These are phyloP conservation scores for Lentinula lateritia DNA, from an alignment of 768 basidiomycete genomes.

Conservation along the genomic window DNA sequence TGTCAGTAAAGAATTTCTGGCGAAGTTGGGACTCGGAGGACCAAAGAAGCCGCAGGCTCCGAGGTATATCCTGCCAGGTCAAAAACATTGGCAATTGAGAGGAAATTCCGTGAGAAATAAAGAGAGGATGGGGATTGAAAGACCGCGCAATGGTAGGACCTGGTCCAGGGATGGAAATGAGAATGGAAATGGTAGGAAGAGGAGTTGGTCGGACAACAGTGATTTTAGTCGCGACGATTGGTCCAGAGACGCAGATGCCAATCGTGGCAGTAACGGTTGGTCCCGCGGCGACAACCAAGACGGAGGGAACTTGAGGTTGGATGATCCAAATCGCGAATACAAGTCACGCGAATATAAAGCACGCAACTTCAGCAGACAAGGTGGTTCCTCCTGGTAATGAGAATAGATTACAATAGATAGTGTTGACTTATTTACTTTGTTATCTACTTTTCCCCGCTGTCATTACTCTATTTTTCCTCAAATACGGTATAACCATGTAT, in stretches of 20 bases:
- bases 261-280: background rate
- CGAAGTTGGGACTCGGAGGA: conserved; percentile 25
- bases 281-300: background rate
- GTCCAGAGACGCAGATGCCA: background rate
- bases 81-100: background rate
- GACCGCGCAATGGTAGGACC: background rate
- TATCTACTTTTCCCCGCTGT: background rate
- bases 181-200: background rate
- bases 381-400: background rate
- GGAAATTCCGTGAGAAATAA: background rate
- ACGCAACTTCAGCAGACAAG: background rate
- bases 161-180: background rate
- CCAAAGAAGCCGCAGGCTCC: background rate
- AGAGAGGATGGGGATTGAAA: background rate
- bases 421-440: background rate
- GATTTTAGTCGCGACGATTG: background rate
- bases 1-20: conserved; percentile 44
- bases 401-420: background rate
- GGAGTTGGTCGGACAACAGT: background rate
- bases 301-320: background rate
- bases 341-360: background rate
- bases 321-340: background rate
- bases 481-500: background rate
- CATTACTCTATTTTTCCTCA: background rate
- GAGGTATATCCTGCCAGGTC: background rate